Percentiles rank a stretch among this genome's conserved stretches.
These are phyloP conservation scores for Chaetomium cochliodes DNA, from an alignment of 495 filamentous ascomycete genomes.

Conservation along the genomic window DNA sequence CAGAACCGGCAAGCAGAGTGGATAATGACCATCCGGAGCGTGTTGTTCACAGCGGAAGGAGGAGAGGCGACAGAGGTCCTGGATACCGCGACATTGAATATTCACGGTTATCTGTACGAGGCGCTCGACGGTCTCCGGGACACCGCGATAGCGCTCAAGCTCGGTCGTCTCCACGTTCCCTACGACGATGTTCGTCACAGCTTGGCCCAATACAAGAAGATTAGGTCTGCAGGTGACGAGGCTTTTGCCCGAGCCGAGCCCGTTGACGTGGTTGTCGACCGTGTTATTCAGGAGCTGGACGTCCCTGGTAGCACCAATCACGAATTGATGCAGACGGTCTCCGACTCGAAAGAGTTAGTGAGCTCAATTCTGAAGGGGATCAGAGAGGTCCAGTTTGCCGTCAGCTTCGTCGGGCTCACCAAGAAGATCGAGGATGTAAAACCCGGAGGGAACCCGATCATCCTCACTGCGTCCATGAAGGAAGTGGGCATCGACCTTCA, in stretches of 20 bases:
- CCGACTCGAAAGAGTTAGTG: slow-evolving; percentile 89
- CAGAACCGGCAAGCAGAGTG: slow-evolving; percentile 87
- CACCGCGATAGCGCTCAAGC: slow-evolving; percentile 83
- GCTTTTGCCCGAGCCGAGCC: slow-evolving; percentile 36
- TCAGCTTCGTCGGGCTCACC: slow-evolving; percentile 87
- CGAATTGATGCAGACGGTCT: slow-evolving; percentile 77
- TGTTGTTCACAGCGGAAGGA: slow-evolving; percentile 83
- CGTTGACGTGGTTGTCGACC: slow-evolving; percentile 64
- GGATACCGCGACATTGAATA: slow-evolving; percentile 81
- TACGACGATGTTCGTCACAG: slow-evolving; percentile 80
- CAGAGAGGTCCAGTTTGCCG: slow-evolving; percentile 92
- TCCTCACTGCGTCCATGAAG: slow-evolving; percentile 87
- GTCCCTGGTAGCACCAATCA: slow-evolving; percentile 70
- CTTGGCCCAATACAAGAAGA: slow-evolving; percentile 47
- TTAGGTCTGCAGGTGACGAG: slow-evolving; percentile 32
- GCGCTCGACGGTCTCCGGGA: slow-evolving; percentile 84
- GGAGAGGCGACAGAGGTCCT: slow-evolving; percentile 83
- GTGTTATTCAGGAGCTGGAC: slow-evolving; percentile 77
- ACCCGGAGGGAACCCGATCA: slow-evolving; percentile 64
- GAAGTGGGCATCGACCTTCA: slow-evolving; percentile 93
- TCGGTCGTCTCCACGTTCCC: slow-evolving; percentile 85
- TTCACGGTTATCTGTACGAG: slow-evolving; percentile 90
- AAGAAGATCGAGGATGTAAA: slow-evolving; percentile 68
- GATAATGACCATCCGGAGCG: slow-evolving; percentile 80
- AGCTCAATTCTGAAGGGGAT: slow-evolving; percentile 88